Evolutionary conservation across 306 rosid genomes (phyloP).

Genomic region (Cicer yamashitae): DNA sequence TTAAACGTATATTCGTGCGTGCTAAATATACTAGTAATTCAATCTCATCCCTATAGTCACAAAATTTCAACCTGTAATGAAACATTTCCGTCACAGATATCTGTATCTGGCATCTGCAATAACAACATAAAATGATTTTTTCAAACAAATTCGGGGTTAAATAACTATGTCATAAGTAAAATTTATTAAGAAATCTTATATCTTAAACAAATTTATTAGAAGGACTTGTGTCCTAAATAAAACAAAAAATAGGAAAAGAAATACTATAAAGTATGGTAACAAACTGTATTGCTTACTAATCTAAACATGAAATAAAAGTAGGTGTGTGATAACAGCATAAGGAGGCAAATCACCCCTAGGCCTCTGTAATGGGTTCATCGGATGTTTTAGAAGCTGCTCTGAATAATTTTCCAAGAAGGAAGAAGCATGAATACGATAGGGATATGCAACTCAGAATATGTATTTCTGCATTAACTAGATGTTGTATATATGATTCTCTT

Average conservation of each 20-base stretch:
- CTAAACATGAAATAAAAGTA: not conserved
- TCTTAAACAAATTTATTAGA: slow-evolving; percentile 16
- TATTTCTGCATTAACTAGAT: slow-evolving; percentile 10
- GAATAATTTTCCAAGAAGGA: not conserved
- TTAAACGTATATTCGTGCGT: not conserved
- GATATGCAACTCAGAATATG: slow-evolving; percentile 16
- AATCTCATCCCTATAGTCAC: not conserved
- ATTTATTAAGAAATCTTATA: not conserved
- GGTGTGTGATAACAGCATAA: not conserved
- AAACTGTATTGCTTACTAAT: no score
- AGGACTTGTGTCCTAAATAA: not conserved
- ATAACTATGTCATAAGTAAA: not conserved
- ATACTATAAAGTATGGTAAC: not conserved
- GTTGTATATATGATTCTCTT: slow-evolving; percentile 38
- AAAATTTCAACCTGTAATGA: not conserved
- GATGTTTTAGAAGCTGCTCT: not conserved
- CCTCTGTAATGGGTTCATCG: not conserved
- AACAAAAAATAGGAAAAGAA: not conserved
- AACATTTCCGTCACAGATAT: not conserved
- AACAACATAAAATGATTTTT: not conserved
- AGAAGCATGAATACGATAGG: not conserved
- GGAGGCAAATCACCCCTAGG: slow-evolving; percentile 2
- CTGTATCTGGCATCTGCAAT: not conserved
- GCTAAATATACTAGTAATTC: not conserved
- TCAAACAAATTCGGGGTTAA: slow-evolving; percentile 1